phyloP scores from a whole-genome alignment of 108 stramenopile genomes.

The Licmophora abbreviata region DNA sequence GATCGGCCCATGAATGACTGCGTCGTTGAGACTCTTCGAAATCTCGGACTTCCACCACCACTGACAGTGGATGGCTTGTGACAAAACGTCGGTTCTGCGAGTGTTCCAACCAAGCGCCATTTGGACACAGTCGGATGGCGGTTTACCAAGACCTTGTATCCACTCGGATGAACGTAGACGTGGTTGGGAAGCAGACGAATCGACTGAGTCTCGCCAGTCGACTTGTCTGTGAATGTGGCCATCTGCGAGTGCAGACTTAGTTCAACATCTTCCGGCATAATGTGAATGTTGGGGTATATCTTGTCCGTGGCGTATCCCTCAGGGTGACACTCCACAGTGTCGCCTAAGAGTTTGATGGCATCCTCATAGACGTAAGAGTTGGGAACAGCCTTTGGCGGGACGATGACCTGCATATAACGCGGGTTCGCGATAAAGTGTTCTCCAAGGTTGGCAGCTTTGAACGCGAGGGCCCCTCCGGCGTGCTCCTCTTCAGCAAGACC shows the following conservation, averaged over 20 bases:
- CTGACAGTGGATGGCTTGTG: slow-evolving; percentile 54
- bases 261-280: slow-evolving; percentile 42
- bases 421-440: slow-evolving; percentile 36
- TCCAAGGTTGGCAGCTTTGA: slow-evolving; percentile 39
- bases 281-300: slow-evolving; percentile 35
- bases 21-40: slow-evolving; percentile 40
- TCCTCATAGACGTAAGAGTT: slow-evolving; percentile 29
- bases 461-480: slow-evolving; percentile 49
- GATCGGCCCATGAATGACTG: slow-evolving; percentile 42
- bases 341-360: slow-evolving; percentile 33
- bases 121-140: slow-evolving; percentile 34
- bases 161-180: slow-evolving; percentile 36
- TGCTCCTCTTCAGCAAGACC: slow-evolving; percentile 53
- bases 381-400: slow-evolving; percentile 12
- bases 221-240: slow-evolving; percentile 29
- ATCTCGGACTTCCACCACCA: slow-evolving; percentile 46
- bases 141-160: slow-evolving; percentile 37
- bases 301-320: slow-evolving; percentile 56
- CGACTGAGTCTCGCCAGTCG: slow-evolving; percentile 18
- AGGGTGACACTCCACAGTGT: slow-evolving; percentile 32
- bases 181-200: slow-evolving; percentile 39
- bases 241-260: slow-evolving; percentile 26
- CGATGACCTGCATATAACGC: slow-evolving; percentile 13
- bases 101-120: slow-evolving; percentile 38
- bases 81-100: slow-evolving; percentile 43